phyloP scores from a whole-genome alignment of 2,329 filamentous ascomycete genomes.

The Huntiella decipiens region DNA sequence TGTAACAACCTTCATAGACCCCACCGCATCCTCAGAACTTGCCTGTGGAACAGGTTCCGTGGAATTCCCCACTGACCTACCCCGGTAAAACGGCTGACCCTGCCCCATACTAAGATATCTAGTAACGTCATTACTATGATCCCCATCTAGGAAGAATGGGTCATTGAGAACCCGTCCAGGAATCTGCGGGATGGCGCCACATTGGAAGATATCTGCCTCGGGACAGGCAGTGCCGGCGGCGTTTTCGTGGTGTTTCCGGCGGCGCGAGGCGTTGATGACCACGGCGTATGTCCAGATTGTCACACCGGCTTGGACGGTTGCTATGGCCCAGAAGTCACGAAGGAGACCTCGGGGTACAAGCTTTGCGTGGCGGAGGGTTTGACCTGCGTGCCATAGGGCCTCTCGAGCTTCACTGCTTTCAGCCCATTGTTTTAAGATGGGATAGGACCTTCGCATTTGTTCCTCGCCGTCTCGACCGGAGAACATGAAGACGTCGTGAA shows the following conservation, averaged over 20 bases:
- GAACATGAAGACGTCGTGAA: constrained; percentile 48
- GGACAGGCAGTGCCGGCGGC: constrained; percentile 20
- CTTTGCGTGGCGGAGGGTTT: constrained; percentile 42
- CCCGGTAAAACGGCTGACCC: constrained; percentile 31
- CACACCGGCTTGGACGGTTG: constrained; percentile 48
- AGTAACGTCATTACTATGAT: constrained; percentile 31
- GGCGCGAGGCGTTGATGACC: constrained; percentile 20
- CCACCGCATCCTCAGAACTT: constrained; percentile 34
- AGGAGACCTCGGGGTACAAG: constrained; percentile 32
- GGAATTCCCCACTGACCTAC: constrained; percentile 9
- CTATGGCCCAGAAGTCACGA: constrained; percentile 48
- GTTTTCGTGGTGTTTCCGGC: constrained; percentile 30
- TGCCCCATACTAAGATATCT: constrained; percentile 38
- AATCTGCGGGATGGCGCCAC: constrained; percentile 11
- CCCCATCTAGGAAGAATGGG: constrained; percentile 35
- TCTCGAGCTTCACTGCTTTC: constrained; percentile 34
- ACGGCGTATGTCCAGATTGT: constrained; percentile 53
- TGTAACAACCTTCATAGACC: constrained; percentile 39
- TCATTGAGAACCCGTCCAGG: constrained; percentile 19
- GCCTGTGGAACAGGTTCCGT: constrained; percentile 17
- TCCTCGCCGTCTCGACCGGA: constrained; percentile 49
- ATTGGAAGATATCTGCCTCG: constrained; percentile 13
- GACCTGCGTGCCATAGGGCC: constrained; percentile 49
- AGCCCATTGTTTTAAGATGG: constrained; percentile 39
- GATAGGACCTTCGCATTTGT: constrained; percentile 40